A percentile compares a stretch with the other conserved stretches of the same genome.
These are phyloP conservation scores for Cucurbitaria berberidis DNA, from an alignment of 2,329 filamentous ascomycete genomes.

Conservation along the genomic window DNA sequence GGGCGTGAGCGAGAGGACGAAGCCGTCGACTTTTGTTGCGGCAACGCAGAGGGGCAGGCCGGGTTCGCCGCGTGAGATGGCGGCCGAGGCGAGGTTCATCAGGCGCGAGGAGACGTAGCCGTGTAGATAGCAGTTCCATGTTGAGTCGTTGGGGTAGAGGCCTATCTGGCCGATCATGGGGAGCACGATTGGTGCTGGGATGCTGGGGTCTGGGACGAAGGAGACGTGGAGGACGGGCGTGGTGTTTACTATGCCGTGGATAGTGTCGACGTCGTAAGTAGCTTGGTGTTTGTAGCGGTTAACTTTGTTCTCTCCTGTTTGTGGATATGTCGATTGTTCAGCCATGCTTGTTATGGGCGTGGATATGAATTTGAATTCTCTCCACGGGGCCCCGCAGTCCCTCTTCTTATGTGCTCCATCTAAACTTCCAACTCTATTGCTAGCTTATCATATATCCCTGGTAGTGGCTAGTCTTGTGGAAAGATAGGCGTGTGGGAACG, in stretches of 20 bases:
- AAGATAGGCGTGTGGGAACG: conserved; percentile 2
- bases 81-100: conserved; percentile 64
- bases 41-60: conserved; percentile 75
- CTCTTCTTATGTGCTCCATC: background rate
- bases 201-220: conserved; percentile 66
- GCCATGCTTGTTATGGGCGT: conserved; percentile 7
- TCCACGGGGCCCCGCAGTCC: background rate
- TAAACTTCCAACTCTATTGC: background rate
- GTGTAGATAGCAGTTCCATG: conserved; percentile 78
- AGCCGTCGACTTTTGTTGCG: conserved; percentile 77
- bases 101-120: conserved; percentile 82
- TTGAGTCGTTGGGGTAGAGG: conserved; percentile 68
- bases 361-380: background rate
- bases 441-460: background rate
- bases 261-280: conserved; percentile 71
- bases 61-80: conserved; percentile 24
- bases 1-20: conserved; percentile 79
- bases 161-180: conserved; percentile 89
- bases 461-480: background rate
- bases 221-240: conserved; percentile 80
- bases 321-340: conserved; percentile 12
- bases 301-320: conserved; percentile 55
- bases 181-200: conserved; percentile 75
- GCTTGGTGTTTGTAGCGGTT: conserved; percentile 63
- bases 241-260: conserved; percentile 77